Conservation (phyloP, 2,329 filamentous ascomycete species). For the Apiospora phragmitis region DNA sequence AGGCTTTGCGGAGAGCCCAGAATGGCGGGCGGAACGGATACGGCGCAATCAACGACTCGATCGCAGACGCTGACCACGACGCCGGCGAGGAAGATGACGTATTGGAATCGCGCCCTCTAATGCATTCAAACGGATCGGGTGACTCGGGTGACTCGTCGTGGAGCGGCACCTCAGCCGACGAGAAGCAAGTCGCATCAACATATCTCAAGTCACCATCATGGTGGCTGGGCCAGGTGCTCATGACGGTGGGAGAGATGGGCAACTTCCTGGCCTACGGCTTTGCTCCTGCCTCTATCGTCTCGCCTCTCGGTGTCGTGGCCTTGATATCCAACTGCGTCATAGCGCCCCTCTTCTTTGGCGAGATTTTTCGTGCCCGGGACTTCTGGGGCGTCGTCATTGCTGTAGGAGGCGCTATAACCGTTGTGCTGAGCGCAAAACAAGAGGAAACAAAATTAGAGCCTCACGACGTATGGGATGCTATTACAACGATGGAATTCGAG, state of each 20-base stretch:
- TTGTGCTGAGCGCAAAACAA: constrained; percentile 87
- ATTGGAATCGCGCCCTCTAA: constrained; percentile 53
- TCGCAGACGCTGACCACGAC: constrained; percentile 31
- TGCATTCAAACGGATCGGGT: constrained; percentile 49
- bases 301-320: constrained; percentile 93
- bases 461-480: constrained; percentile 85
- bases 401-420: constrained; percentile 83
- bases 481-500: constrained; percentile 86
- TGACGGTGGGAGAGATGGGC: constrained; percentile 89
- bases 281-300: constrained; percentile 95
- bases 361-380: constrained; percentile 81
- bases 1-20: constrained; percentile 50
- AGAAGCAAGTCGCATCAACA: constrained; percentile 53
- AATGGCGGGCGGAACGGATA: constrained; percentile 30
- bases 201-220: constrained; percentile 93
- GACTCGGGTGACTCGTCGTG: constrained; percentile 43
- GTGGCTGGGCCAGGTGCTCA: constrained; percentile 93
- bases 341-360: constrained; percentile 90
- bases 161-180: constrained; percentile 37
- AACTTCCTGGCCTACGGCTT: constrained; percentile 98
- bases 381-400: constrained; percentile 87
- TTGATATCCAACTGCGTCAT: constrained; percentile 96
- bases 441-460: constrained; percentile 90
- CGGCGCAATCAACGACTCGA: constrained; percentile 24
- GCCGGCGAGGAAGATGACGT: constrained; percentile 29